phyloP scores from a whole-genome alignment of 2,329 filamentous ascomycete species.

The Amauroascus niger region DNA sequence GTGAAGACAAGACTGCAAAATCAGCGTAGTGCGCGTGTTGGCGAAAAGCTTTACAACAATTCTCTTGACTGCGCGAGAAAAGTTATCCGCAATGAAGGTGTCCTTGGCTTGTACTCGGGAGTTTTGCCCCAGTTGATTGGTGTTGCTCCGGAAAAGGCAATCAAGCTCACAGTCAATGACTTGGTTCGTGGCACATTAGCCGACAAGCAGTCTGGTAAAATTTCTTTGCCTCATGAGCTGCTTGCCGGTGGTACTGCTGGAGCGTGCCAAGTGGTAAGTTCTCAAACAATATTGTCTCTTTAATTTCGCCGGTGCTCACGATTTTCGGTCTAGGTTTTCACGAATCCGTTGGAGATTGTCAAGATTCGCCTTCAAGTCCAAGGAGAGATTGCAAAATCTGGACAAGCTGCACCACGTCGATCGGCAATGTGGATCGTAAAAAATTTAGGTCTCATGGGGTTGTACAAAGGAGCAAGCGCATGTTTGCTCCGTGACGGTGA shows the following conservation, averaged over 20 bases:
- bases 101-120: conserved; percentile 83
- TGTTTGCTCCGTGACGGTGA: conserved; percentile 75
- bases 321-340: conserved; percentile 61
- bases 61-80: conserved; percentile 91
- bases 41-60: conserved; percentile 90
- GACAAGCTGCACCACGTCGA: conserved; percentile 67
- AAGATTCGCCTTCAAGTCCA: conserved; percentile 98
- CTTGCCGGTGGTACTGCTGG: conserved; percentile 82
- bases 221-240: conserved; percentile 62
- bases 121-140: conserved; percentile 91
- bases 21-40: conserved; percentile 72
- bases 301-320: conserved; percentile 1
- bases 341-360: conserved; percentile 96
- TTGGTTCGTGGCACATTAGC: conserved; percentile 68
- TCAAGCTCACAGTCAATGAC: conserved; percentile 98
- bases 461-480: conserved; percentile 94
- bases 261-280: conserved; percentile 86
- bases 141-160: conserved; percentile 98
- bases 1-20: conserved; percentile 99
- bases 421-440: conserved; percentile 97
- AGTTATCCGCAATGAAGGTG: conserved; percentile 84
- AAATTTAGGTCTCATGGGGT: conserved; percentile 83
- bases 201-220: conserved; percentile 62
- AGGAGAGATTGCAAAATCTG: conserved; percentile 80
- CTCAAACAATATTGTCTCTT: conserved; percentile 6